Evolutionary conservation across 1,284 basidiomycete species (phyloP).

Genomic region (Trametes polyzona): DNA sequence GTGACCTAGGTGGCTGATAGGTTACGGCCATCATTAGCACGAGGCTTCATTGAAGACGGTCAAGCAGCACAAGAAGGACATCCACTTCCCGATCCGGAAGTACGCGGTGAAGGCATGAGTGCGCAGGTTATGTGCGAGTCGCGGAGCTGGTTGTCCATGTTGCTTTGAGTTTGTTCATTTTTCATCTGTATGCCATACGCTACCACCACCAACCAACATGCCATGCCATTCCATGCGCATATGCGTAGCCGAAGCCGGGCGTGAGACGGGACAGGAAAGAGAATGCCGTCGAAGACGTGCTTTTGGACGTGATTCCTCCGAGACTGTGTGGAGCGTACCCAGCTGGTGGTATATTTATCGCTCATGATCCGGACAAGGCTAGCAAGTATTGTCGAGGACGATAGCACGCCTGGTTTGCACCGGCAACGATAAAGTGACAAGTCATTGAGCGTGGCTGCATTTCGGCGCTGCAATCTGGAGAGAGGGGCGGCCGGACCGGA

Average conservation of each 20-base stretch:
- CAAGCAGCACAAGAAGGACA: constrained; percentile 91
- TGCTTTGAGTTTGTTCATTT: constrained; percentile 35
- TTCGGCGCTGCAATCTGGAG: not conserved
- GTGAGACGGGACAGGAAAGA: constrained; percentile 6
- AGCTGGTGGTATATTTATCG: not conserved
- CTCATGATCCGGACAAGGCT: not conserved
- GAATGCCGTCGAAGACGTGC: not conserved
- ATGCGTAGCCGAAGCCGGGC: constrained; percentile 12
- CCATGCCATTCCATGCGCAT: constrained; percentile 34
- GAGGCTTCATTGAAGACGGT: constrained; percentile 85
- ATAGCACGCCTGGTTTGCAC: no score
- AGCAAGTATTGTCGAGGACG: no score
- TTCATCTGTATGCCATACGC: constrained; percentile 48
- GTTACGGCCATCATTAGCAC: constrained; percentile 53
- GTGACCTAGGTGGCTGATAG: constrained; percentile 15
- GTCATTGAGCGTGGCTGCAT: not conserved
- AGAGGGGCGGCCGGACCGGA: constrained; percentile 8
- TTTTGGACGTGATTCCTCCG: not conserved
- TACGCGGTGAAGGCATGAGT: constrained; percentile 84
- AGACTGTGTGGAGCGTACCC: not conserved
- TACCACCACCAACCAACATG: constrained; percentile 41
- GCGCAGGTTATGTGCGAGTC: constrained; percentile 28
- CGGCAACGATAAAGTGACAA: no score
- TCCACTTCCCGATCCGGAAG: constrained; percentile 89
- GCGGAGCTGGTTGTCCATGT: constrained; percentile 25